Evolutionary conservation across 2,329 filamentous ascomycete genomes (phyloP), one percentile per base, ranked within the genome.

Genomic region (Pseudogymnoascus sp.): DNA sequence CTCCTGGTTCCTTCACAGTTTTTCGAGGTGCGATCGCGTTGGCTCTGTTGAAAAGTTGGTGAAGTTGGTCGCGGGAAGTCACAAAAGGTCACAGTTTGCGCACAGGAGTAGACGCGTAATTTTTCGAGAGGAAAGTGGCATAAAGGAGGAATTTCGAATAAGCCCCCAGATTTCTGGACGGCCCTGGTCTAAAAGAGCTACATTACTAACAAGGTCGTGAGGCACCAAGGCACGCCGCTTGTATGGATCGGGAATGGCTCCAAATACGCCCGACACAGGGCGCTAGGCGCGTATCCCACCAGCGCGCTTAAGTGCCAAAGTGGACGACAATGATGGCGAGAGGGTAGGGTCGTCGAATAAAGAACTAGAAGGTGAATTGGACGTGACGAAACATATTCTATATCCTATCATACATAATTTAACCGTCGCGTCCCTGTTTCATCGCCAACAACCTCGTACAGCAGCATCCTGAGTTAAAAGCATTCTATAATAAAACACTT

Each of bases 281-380:
- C 46, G 46, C 46, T 56, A 56, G 46, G 46, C 46, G 46, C 46
- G 46, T 56, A 56, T 56, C 46, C 46, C 46, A 56, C 46, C 46
- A 56, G 46, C 46, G 46, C 46, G 46, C 46, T 56, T 56, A 56
- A 56, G 46, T 56, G 46, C 46, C 46, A 56, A 56, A 56, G 46
- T 56, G 46, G 26, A 56, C 46, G 46, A 56, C 46, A 56, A 56
- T 56, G 46, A 56, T 56, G 46, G 46, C 10, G 13, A 56, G 26
- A 56, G 46, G 46, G n/a, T n/a, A 56, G 46, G 15, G 46, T 56
- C 26, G 26, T 31, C 46, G 4, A 56, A 56, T 56, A 56, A 56
- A 56, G 46, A 56, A 56, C 26, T 31, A 56, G 46, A 33, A 31
- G 46, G 26, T 56, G 26, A 56, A 56, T 56, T 56, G 46, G 26